These are phyloP conservation scores for Solanum etuberosum DNA, from an alignment of 257 asterid genomes.

Conservation along the genomic window DNA sequence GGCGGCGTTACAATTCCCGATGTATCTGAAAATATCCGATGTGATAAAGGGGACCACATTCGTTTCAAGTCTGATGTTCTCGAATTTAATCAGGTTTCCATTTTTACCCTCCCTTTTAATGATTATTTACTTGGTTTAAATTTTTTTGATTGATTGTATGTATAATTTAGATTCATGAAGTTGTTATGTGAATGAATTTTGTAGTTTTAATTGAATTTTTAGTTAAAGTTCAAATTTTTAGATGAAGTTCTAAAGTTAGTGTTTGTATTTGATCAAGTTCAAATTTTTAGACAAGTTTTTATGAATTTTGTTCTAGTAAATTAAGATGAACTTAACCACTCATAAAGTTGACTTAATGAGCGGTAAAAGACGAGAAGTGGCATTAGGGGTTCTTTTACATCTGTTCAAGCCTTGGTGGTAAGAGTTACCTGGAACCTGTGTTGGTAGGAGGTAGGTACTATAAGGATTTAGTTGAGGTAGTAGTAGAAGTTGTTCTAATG, in stretches of 20 bases:
- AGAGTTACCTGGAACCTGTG: background rate
- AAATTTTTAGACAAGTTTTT: background rate
- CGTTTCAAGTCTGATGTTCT: slow-evolving; percentile 96
- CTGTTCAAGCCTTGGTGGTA: background rate
- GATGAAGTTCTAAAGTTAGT: background rate
- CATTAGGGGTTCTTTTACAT: background rate
- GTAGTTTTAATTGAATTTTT: background rate
- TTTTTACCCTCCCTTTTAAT: background rate
- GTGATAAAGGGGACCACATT: slow-evolving; percentile 86
- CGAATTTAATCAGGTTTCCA: slow-evolving; percentile 70
- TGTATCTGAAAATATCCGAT: slow-evolving; percentile 70
- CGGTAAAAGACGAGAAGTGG: background rate
- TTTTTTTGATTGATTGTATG: background rate
- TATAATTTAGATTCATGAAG: background rate
- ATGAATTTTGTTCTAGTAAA: background rate
- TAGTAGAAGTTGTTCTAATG: background rate
- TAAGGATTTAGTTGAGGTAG: background rate
- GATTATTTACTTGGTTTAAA: background rate
- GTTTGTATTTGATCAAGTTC: background rate
- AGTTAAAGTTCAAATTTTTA: background rate
- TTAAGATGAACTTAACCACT: background rate
- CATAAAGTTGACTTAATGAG: background rate
- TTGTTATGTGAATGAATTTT: background rate
- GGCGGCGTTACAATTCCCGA: slow-evolving; percentile 53
- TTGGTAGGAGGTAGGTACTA: background rate